phyloP scores from a whole-genome alignment of 495 filamentous ascomycete species.

The Lophiostoma macrostomum region DNA sequence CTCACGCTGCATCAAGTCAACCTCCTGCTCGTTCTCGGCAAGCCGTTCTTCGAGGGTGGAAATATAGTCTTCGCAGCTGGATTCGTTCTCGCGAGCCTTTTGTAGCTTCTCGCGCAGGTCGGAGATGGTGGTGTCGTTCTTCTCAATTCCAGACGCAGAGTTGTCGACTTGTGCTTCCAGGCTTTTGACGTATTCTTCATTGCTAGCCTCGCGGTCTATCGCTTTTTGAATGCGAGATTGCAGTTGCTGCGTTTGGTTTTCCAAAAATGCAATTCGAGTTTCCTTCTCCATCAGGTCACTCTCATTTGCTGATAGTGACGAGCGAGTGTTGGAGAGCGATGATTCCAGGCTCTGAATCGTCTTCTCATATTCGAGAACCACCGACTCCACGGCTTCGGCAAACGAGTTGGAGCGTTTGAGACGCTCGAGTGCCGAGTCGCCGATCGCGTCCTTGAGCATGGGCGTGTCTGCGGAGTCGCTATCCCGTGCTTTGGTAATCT shows the following conservation, averaged over 20 bases:
- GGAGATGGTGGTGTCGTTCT: constrained; percentile 75
- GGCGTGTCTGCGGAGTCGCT: constrained; percentile 52
- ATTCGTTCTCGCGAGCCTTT: constrained; percentile 86
- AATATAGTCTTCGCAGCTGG: constrained; percentile 89
- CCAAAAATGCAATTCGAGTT: constrained; percentile 83
- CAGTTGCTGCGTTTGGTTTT: constrained; percentile 87
- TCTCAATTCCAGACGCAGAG: constrained; percentile 87
- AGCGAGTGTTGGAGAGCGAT: constrained; percentile 83
- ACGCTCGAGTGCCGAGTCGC: constrained; percentile 80
- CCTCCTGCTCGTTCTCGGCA: constrained; percentile 93
- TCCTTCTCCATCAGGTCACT: constrained; percentile 87
- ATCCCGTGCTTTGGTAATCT: constrained; percentile 82
- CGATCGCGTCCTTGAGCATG: constrained; percentile 55
- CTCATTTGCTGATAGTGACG: constrained; percentile 78
- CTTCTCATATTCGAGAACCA: constrained; percentile 97
- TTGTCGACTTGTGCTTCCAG: constrained; percentile 86
- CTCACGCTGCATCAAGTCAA: constrained; percentile 94
- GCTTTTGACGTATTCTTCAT: constrained; percentile 87
- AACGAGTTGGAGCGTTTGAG: constrained; percentile 93
- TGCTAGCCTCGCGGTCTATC: constrained; percentile 82
- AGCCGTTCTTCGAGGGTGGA: constrained; percentile 94
- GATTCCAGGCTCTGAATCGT: constrained; percentile 93
- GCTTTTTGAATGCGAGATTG: constrained; percentile 84
- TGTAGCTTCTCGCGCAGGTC: constrained; percentile 90
- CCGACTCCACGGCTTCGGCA: constrained; percentile 89